Conservation (phyloP, 345 rosid species). For the Bretschneidera sinensis region DNA sequence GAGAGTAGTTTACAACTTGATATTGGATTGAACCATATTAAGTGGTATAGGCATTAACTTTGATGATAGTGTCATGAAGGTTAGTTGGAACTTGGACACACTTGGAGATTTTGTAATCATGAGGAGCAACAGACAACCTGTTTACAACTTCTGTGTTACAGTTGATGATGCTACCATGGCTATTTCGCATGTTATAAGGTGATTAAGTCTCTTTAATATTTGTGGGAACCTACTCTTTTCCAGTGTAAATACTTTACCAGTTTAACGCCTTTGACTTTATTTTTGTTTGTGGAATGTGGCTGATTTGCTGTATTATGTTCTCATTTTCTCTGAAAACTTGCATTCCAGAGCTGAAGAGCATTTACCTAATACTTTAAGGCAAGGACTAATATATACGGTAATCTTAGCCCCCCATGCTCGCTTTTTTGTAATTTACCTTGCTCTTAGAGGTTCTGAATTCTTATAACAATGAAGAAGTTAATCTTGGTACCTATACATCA, state of each 20-base stretch:
- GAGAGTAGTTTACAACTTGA: too few species aligned
- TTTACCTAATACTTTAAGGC: conserved; percentile 86
- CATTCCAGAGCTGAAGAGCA: conserved; percentile 88
- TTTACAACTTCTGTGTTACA: conserved; percentile 90
- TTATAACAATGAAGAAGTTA: conserved; percentile 12
- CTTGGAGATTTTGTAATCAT: conserved; percentile 94
- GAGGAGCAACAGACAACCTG: conserved; percentile 96
- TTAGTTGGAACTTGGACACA: conserved; percentile 86
- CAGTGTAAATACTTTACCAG: neutral
- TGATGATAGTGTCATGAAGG: conserved; percentile 71
- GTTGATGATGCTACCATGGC: conserved; percentile 98
- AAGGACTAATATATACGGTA: conserved; percentile 90
- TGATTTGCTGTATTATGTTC: neutral
- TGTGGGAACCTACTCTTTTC: neutral
- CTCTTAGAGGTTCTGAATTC: conserved; percentile 9
- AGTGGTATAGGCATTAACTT: conserved; percentile 31
- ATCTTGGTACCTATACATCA: conserved; percentile 15
- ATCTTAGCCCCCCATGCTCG: neutral
- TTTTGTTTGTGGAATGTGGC: neutral
- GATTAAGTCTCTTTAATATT: conserved; percentile 11
- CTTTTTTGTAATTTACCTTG: conserved; percentile 9
- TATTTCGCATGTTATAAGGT: conserved; percentile 95
- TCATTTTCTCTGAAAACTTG: conserved; percentile 16
- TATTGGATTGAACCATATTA: too few species aligned
- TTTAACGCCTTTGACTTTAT: neutral